Evolutionary conservation across 1,284 basidiomycete species (phyloP).

Genomic region (Leccinum griseonigrum): DNA sequence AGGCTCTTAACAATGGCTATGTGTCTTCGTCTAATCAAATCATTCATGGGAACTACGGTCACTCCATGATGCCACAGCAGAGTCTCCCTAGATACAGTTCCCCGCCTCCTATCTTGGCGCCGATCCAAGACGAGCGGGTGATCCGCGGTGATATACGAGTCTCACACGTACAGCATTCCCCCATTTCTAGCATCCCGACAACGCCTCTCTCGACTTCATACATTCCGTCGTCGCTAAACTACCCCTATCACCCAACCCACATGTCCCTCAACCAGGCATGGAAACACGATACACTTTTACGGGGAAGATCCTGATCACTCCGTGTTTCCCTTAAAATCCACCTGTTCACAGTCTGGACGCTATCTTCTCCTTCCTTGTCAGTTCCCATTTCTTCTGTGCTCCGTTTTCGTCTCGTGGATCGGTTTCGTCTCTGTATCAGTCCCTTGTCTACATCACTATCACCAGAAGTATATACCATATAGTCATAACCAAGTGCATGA

Average conservation of each 20-base stretch:
- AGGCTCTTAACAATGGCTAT: conserved; percentile 30
- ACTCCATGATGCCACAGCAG: conserved; percentile 30
- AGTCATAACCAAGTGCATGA: conserved; percentile 31
- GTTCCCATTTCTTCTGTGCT: neutral
- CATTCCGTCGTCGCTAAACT: conserved; percentile 41
- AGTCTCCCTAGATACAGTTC: conserved; percentile 42
- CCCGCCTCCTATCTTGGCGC: conserved; percentile 53
- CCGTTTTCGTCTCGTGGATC: conserved; percentile 18
- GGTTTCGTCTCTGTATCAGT: conserved; percentile 23
- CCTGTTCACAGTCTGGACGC: neutral
- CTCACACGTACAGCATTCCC: conserved; percentile 34
- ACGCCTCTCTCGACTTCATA: conserved; percentile 33
- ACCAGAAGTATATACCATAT: conserved; percentile 36
- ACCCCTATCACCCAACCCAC: conserved; percentile 36
- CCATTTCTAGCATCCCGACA: conserved; percentile 32
- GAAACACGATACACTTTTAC: conserved; percentile 31
- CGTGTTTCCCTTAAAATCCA: neutral
- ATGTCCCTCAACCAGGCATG: conserved; percentile 29
- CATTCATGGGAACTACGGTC: conserved; percentile 33
- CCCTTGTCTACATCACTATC: conserved; percentile 27
- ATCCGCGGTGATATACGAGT: conserved; percentile 35
- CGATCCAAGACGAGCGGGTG: conserved; percentile 48
- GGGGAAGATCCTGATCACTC: conserved; percentile 27
- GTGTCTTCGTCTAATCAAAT: conserved; percentile 30
- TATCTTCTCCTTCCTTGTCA: conserved; percentile 2